Conservation (phyloP, 2,329 filamentous ascomycete species). For the Claviceps arundinis region DNA sequence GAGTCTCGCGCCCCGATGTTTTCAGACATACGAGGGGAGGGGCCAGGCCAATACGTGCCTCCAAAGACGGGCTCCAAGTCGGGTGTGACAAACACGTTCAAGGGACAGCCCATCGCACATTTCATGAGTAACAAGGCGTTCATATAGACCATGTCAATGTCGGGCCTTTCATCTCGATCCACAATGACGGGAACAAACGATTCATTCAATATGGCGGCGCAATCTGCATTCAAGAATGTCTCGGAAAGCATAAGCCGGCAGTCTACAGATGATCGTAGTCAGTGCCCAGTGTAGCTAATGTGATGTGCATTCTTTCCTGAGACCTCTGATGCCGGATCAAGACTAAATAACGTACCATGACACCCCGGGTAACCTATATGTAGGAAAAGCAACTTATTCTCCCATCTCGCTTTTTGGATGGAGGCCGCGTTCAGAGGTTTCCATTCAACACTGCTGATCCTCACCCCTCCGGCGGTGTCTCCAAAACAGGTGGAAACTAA, state of each 20-base stretch:
- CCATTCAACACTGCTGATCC: conserved; percentile 75
- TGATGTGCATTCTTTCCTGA: neutral
- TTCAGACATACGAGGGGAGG: conserved; percentile 35
- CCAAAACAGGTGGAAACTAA: conserved; percentile 40
- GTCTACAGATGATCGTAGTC: conserved; percentile 30
- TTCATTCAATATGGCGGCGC: conserved; percentile 71
- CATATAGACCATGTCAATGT: conserved; percentile 95
- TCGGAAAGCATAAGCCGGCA: conserved; percentile 88
- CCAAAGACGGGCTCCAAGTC: conserved; percentile 90
- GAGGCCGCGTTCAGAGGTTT: conserved; percentile 74
- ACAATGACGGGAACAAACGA: conserved; percentile 85
- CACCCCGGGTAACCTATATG: conserved; percentile 93
- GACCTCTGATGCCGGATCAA: neutral
- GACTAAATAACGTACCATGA: conserved; percentile 54
- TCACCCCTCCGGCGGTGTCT: conserved; percentile 45
- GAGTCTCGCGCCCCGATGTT: conserved; percentile 41
- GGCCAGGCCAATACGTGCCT: conserved; percentile 88
- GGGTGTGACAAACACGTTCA: conserved; percentile 94
- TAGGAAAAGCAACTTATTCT: conserved; percentile 83
- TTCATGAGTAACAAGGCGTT: conserved; percentile 94
- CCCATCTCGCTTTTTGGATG: conserved; percentile 61
- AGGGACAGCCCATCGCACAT: conserved; percentile 80
- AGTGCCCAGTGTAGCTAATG: conserved; percentile 6
- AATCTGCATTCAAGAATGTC: conserved; percentile 71
- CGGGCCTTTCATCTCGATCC: conserved; percentile 85